Evolutionary conservation across 352 stramenopile genomes (phyloP).

Genomic region (Phytophthora tentaculata): DNA sequence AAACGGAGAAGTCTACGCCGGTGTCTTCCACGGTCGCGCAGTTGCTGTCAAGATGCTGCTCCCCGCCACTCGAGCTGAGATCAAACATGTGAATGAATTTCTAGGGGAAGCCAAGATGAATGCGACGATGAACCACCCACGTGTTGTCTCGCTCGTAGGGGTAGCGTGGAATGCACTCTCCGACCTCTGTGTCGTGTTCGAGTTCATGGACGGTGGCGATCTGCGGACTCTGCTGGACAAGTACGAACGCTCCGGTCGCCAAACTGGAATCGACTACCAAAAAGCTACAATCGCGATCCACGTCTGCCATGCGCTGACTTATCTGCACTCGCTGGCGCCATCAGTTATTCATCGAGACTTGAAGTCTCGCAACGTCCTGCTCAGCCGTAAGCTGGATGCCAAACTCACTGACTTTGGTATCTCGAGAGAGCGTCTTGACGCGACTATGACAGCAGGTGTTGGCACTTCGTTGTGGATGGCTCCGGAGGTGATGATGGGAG

Average conservation of each 20-base stretch:
- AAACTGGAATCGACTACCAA: constrained; percentile 22
- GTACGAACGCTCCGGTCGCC: constrained; percentile 16
- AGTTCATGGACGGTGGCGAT: constrained; percentile 54
- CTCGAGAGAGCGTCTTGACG: constrained; percentile 32
- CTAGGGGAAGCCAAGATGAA: constrained; percentile 40
- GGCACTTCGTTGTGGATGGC: constrained; percentile 21
- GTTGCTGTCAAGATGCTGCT: constrained; percentile 43
- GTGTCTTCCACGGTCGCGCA: constrained; percentile 31
- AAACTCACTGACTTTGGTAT: constrained; percentile 66
- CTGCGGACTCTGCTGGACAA: constrained; percentile 36
- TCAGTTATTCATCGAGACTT: constrained; percentile 16
- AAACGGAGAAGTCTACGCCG: constrained; percentile 39
- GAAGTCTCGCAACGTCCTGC: constrained; percentile 17
- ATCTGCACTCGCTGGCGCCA: constrained; percentile 17
- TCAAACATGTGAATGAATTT: constrained; percentile 40
- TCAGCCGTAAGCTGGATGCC: constrained; percentile 27
- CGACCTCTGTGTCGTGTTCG: constrained; percentile 44
- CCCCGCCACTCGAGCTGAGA: constrained; percentile 25
- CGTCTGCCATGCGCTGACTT: constrained; percentile 25
- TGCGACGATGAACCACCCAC: constrained; percentile 31
- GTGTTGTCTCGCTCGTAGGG: constrained; percentile 38
- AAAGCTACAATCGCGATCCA: constrained; percentile 26
- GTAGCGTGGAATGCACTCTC: constrained; percentile 43
- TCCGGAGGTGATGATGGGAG: constrained; percentile 22
- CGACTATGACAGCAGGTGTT: constrained; percentile 18